Evolutionary conservation across 2,329 filamentous ascomycete species (phyloP), one percentile per base, ranked within the genome.

Genomic region (Lojkania enalia): DNA sequence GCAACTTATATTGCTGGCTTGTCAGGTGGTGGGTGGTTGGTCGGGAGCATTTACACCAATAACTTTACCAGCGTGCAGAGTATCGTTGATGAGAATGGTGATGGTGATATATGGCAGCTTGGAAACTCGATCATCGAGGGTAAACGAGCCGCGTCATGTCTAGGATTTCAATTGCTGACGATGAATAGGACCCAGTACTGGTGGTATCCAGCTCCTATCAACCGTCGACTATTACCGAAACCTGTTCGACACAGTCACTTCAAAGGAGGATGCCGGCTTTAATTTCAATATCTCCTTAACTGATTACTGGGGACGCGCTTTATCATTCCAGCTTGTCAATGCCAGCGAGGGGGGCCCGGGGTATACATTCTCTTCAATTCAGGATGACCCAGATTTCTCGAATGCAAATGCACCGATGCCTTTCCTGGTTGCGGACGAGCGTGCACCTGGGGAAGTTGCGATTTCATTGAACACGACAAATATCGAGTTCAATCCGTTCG

Each of bases 261-360:
- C 65, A 3, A 94, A 92, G 71, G 58, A 63, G 1, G 67, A 84
- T 46, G 85, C 84, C 13, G 81, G 83, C 0, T 91, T 78, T 61
- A 27, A 44, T 1, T 92, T 79, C 68, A 64, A 69, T 18, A 81
- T 80, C 3, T 87, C 88, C 6, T 77, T 96, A 45, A 96, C 91
- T 0, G 91, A 96, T 72, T 90, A 90, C 68, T 95, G 90, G 76
- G 88, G 88, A 20, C 86, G 90, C 46, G 88, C 88, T 35, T 77
- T 96, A n/a, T 85, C 85, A 1, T 95, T 87, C 70, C 90, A 96
- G 71, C 79, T 96, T 36, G 80, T 96, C 64, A 87, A 92, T 63
- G 86, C 82, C 4, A 78, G 77, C 1, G 72, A 87, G 49, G 91
- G 90, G 29, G 90, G 88, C 0, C 82, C 86, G 14, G 56, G 55